Conservation (phyloP, 768 basidiomycete species). For the Suillus variegatus region DNA sequence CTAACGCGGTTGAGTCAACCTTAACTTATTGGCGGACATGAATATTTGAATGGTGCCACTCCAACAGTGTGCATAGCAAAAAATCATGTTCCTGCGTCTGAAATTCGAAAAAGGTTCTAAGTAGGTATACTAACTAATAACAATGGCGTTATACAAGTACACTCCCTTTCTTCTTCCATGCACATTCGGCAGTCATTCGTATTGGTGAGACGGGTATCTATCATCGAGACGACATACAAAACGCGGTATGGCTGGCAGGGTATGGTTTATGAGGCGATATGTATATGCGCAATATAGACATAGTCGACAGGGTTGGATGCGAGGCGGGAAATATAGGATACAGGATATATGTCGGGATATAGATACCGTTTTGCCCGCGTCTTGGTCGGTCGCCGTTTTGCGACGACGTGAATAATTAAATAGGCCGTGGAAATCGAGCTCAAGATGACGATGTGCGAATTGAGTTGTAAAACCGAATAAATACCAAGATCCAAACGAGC, state of each 20-base stretch:
- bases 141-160: constrained; percentile 26
- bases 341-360: constrained; percentile 25
- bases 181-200: constrained; percentile 28
- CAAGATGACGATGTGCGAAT: constrained; percentile 18
- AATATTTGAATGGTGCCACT: not conserved
- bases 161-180: constrained; percentile 36
- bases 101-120: constrained; percentile 3
- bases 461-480: constrained; percentile 32
- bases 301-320: constrained; percentile 23
- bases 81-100: constrained; percentile 30
- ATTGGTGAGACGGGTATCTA: constrained; percentile 30
- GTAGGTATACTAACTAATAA: constrained; percentile 32
- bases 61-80: constrained; percentile 16
- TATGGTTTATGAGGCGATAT: constrained; percentile 19
- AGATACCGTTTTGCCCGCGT: constrained; percentile 21
- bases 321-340: constrained; percentile 27
- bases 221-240: constrained; percentile 29
- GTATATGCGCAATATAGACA: constrained; percentile 33
- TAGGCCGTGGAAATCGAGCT: constrained; percentile 27
- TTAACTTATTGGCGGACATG: constrained; percentile 2
- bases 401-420: constrained; percentile 26
- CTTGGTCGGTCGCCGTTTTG: constrained; percentile 24
- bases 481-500: constrained; percentile 21
- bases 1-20: constrained; percentile 1
- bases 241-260: constrained; percentile 15